Percentiles rank a stretch among this genome's conserved stretches.
Conservation (phyloP, 1,284 basidiomycete genomes). For the Calocybe gambosa region DNA sequence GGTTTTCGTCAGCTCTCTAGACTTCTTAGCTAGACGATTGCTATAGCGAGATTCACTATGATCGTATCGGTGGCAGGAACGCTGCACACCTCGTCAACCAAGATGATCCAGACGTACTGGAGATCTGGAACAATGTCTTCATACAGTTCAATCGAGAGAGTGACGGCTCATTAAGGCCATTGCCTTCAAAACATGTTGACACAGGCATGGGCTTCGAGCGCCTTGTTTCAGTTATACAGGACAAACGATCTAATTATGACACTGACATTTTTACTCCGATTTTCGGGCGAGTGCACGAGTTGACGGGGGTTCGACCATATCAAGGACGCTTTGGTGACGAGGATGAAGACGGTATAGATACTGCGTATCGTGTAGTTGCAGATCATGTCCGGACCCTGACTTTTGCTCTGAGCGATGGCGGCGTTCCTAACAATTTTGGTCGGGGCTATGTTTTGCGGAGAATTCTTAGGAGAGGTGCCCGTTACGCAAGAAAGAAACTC, state of each 20-base stretch:
- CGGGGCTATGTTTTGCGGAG: constrained; percentile 93
- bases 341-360: constrained; percentile 92
- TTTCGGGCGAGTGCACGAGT: constrained; percentile 82
- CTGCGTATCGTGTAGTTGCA: constrained; percentile 94
- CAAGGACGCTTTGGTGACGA: constrained; percentile 89
- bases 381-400: constrained; percentile 96
- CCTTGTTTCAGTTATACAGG: constrained; percentile 89
- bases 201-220: constrained; percentile 99
- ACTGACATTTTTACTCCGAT: constrained; percentile 93
- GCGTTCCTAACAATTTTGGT: constrained; percentile 94
- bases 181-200: constrained; percentile 95
- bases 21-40: not conserved
- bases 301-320: constrained; percentile 87
- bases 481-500: constrained; percentile 95
- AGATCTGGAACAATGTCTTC: constrained; percentile 99
- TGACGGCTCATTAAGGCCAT: constrained; percentile 72
- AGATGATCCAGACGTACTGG: constrained; percentile 94
- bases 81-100: constrained; percentile 90
- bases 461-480: constrained; percentile 87
- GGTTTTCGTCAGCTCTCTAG: constrained; percentile 11
- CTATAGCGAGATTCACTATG: constrained; percentile 91
- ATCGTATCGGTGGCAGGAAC: constrained; percentile 92
- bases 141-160: constrained; percentile 98
- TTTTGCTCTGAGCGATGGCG: constrained; percentile 94
- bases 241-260: constrained; percentile 94